Evolutionary conservation across 176 grass and related monocot genomes (phyloP).

Genomic region (Poa annua): DNA sequence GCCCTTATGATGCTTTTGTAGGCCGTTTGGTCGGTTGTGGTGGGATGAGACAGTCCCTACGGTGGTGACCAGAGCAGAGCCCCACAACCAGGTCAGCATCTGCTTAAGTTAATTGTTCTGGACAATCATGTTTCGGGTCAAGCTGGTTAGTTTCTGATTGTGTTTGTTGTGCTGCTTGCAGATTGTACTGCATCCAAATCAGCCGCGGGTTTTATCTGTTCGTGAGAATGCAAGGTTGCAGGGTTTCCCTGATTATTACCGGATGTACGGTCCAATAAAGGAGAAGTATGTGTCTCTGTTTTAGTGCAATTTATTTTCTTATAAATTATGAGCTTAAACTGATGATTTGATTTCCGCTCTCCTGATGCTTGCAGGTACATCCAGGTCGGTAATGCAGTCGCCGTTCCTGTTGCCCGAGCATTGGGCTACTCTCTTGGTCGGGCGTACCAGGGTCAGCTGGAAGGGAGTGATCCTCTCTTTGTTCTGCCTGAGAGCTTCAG

Average conservation of each 20-base stretch:
- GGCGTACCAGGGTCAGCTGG: constrained; percentile 36
- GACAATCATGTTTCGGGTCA: not conserved
- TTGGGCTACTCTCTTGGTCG: constrained; percentile 50
- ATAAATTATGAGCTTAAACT: not conserved
- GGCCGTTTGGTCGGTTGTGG: constrained; percentile 88
- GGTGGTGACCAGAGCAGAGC: constrained; percentile 79
- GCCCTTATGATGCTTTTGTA: constrained; percentile 4
- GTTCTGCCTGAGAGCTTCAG: constrained; percentile 45
- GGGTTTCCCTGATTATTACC: constrained; percentile 78
- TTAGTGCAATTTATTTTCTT: not conserved
- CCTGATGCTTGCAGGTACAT: constrained; percentile 44
- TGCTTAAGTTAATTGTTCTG: not conserved
- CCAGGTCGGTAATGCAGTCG: constrained; percentile 57
- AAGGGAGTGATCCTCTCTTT: constrained; percentile 23
- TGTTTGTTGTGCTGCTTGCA: constrained; percentile 14
- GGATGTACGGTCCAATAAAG: constrained; percentile 56
- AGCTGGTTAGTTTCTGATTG: not conserved
- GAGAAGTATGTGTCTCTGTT: constrained; percentile 47
- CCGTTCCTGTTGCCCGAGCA: constrained; percentile 51
- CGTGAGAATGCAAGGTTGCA: constrained; percentile 91
- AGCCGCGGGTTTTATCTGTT: constrained; percentile 69
- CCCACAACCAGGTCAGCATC: constrained; percentile 68
- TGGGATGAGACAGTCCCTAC: constrained; percentile 96
- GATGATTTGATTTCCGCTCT: not conserved
- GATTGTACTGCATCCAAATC: constrained; percentile 64